A percentile compares a stretch with the other conserved stretches of the same genome.
Evolutionary conservation across 2,329 filamentous ascomycete species (phyloP).

Genomic region (Sporothrix dimorphospora): DNA sequence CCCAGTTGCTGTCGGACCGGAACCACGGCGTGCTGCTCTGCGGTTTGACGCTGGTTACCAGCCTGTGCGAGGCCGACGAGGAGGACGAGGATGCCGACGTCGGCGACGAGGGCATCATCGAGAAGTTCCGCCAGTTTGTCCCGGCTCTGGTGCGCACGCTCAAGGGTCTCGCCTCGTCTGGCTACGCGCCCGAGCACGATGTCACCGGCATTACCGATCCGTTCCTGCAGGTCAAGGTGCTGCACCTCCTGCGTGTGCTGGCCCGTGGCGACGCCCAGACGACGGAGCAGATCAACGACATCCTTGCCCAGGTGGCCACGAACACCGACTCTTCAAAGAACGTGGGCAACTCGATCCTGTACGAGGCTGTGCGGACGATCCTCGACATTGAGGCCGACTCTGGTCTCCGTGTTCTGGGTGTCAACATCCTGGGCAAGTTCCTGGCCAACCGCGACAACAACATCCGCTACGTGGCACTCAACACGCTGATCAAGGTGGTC

Average conservation of each 20-base stretch:
- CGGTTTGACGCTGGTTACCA: conserved; percentile 86
- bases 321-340: conserved; percentile 99
- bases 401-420: conserved; percentile 87
- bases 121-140: conserved; percentile 87
- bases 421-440: conserved; percentile 97
- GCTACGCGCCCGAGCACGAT: conserved; percentile 96
- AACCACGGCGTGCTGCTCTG: conserved; percentile 96
- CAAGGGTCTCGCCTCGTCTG: conserved; percentile 90
- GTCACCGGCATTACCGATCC: conserved; percentile 98
- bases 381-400: conserved; percentile 98
- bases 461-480: conserved; percentile 95
- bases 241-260: conserved; percentile 82
- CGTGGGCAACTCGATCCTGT: conserved; percentile 96
- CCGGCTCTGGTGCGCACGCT: conserved; percentile 84
- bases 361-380: conserved; percentile 95
- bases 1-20: conserved; percentile 82
- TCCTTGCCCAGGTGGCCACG: conserved; percentile 93
- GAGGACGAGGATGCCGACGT: conserved; percentile 91
- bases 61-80: conserved; percentile 93
- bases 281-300: conserved; percentile 98
- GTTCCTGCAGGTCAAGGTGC: conserved; percentile 95
- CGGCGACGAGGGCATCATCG: conserved; percentile 85
- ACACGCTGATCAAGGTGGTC: conserved; percentile 96
- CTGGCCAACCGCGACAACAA: conserved; percentile 99
- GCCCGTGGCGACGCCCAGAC: conserved; percentile 83